These are phyloP conservation scores for Arctostaphylos glauca DNA, from an alignment of 148 eudicot genomes.

Conservation along the genomic window DNA sequence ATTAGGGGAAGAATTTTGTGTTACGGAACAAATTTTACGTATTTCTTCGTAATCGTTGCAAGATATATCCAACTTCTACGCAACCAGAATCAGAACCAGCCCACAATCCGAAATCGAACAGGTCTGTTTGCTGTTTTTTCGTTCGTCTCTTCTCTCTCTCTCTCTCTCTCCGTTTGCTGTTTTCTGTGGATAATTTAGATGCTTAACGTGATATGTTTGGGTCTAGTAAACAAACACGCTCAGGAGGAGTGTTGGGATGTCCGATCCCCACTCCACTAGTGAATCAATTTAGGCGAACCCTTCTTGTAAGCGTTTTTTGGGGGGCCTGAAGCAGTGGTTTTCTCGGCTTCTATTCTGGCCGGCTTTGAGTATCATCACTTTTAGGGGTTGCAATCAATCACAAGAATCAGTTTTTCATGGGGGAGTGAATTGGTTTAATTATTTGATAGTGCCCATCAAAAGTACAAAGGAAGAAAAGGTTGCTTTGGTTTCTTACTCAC, in stretches of 20 bases:
- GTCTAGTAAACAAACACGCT: no score
- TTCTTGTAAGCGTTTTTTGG: no score
- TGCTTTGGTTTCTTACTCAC: no score
- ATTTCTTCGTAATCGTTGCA: not conserved
- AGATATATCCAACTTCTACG: not conserved
- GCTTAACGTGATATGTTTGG: not conserved
- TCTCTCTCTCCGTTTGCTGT: not conserved
- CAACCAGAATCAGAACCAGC: not conserved
- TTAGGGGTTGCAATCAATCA: no score
- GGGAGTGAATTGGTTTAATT: no score
- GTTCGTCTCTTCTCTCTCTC: not conserved
- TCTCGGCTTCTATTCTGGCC: no score
- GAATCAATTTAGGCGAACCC: not conserved
- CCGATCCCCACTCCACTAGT: not conserved
- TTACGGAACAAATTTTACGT: not conserved
- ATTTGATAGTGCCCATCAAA: no score
- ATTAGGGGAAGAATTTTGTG: not conserved
- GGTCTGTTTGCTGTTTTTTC: not conserved
- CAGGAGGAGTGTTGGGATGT: not conserved
- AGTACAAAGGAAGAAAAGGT: no score
- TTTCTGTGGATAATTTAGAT: not conserved
- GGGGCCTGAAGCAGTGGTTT: no score
- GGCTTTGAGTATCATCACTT: no score
- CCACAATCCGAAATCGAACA: not conserved
- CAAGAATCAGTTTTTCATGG: no score